phyloP scores from a whole-genome alignment of 257 asterid species.

The Plectranthus barbatus region DNA sequence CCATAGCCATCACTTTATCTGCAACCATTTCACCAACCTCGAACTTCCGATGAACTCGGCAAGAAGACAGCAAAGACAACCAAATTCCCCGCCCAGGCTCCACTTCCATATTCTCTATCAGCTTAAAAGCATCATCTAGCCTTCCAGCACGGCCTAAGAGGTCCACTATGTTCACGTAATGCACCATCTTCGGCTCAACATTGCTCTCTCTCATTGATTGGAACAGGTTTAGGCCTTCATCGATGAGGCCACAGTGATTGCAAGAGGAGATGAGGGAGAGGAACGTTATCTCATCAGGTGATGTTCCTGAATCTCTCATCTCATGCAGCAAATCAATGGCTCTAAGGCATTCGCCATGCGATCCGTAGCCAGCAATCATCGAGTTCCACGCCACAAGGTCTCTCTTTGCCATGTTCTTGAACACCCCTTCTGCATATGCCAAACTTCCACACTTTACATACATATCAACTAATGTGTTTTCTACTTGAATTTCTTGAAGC shows the following conservation, averaged over 20 bases:
- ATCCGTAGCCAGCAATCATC: slow-evolving; percentile 78
- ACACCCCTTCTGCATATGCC: slow-evolving; percentile 38
- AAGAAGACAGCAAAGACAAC: slow-evolving; percentile 69
- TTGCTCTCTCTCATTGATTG: slow-evolving; percentile 41
- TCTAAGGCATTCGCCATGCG: slow-evolving; percentile 56
- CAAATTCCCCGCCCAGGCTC: slow-evolving; percentile 48
- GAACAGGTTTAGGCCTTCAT: slow-evolving; percentile 48
- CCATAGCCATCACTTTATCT: slow-evolving; percentile 42
- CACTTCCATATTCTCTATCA: slow-evolving; percentile 44
- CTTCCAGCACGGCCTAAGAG: slow-evolving; percentile 68
- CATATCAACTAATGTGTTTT: slow-evolving; percentile 64
- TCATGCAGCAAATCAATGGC: slow-evolving; percentile 49
- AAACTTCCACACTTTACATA: slow-evolving; percentile 73
- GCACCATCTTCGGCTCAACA: slow-evolving; percentile 57
- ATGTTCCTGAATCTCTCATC: slow-evolving; percentile 41
- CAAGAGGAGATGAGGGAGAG: slow-evolving; percentile 74
- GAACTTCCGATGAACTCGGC: slow-evolving; percentile 50
- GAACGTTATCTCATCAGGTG: slow-evolving; percentile 71
- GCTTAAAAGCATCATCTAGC: slow-evolving; percentile 42
- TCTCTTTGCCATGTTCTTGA: slow-evolving; percentile 33
- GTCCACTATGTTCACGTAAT: slow-evolving; percentile 60
- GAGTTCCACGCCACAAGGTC: slow-evolving; percentile 70
- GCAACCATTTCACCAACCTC: slow-evolving; percentile 82
- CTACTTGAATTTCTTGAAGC: slow-evolving; percentile 50
- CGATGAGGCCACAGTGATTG: slow-evolving; percentile 64